Evolutionary conservation across 108 stramenopile species (phyloP), one percentile per base, ranked within the genome.

Genomic region (Fistulifera solaris): DNA sequence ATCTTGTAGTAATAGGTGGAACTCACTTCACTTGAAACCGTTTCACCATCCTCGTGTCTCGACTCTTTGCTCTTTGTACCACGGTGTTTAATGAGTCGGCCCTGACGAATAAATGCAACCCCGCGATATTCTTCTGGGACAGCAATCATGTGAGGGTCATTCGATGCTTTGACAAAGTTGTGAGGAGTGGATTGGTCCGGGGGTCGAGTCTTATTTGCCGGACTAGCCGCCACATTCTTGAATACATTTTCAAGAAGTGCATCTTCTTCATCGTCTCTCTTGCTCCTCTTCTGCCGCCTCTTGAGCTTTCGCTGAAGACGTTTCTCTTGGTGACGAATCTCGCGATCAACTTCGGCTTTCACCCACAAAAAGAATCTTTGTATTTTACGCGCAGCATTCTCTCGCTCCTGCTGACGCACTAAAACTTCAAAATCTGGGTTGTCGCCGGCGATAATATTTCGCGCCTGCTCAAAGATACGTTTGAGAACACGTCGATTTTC

Each of bases 341-440:
- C 70, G 23, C 71, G 68, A 23, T 89, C 81, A 15, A 80, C 81
- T 52, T 83, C 80, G 21, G 52, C 54, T 63, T 75, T 77, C 13
- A 85, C 81, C 62, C 53, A 54, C 45, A 76, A 59, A 55, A 85
- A 89, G 48, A 89, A 89, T 3, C 80, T 65, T 48, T 85, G 78
- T 40, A 89, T 80, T 0, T 71, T 54, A 27, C 63, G 39, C 10
- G 83, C 87, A 44, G 83, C 87, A 2, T 43, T 17, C 12, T 54
- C 43, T 21, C 31, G 31, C 31, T 35, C 31, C 31, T 35, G 31
- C 8, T 35, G 31, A 8, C 31, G 31, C 3, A 35, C 31, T 35
- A 35, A 8, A 35, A 35, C 31, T 35, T 35, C 31, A 8, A 35
- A 35, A 8, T 35, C 31, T 35, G 31, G 31, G 8, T 35, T 35